Base-by-base conservation (phyloP, 495 filamentous ascomycete species). In the Penicillium canescens region DNA sequence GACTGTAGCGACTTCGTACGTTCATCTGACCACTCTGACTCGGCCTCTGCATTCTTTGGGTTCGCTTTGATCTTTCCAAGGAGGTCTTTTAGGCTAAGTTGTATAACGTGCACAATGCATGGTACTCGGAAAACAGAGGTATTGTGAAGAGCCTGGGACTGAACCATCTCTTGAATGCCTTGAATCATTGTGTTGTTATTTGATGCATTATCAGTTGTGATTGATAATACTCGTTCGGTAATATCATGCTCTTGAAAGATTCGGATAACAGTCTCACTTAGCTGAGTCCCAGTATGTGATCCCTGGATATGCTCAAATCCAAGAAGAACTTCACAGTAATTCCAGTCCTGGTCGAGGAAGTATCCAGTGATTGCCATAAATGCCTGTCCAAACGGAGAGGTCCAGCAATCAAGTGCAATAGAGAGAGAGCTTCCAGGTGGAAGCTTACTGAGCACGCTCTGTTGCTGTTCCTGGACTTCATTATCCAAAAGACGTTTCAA, bases 361-460 rank as follows among this genome's bases (percentile, higher is more conserved):
- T 42, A 20, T 42, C 20, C 41, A 42, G n/a, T 42, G 1, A 42
- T 42, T 24, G 20, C 20, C 20, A 42, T 42, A 24, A 23, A 42
- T 42, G 41, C 42, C 45, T 62, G 46, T 2, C 3, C 2, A 52
- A 62, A 58, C 9, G 46, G 54, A 6, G 55, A 62, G 2, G 42
- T 58, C 59, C 26, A 62, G 51, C 35, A 57, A 23, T 61, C 48
- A 36, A 60, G 26, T 33, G 50, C 45, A 55, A 57, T 61, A 33
- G 43, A 61, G 44, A 61, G 34, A 16, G 44, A 36, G 35, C 26
- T 28, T 41, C 39, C 26, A 12, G 13, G 3, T 18, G 51, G 38
- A 31, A 59, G 20, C 20, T 44, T 54, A 23, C n/a, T 7, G 26
- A 52, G 21, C 3, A 41, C 26, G 6, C 6, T 31, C 6, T 31